Evolutionary conservation across 2,329 filamentous ascomycete species (phyloP), one percentile per base, ranked within the genome.

Genomic region (Allantophomopsis cytisporea): DNA sequence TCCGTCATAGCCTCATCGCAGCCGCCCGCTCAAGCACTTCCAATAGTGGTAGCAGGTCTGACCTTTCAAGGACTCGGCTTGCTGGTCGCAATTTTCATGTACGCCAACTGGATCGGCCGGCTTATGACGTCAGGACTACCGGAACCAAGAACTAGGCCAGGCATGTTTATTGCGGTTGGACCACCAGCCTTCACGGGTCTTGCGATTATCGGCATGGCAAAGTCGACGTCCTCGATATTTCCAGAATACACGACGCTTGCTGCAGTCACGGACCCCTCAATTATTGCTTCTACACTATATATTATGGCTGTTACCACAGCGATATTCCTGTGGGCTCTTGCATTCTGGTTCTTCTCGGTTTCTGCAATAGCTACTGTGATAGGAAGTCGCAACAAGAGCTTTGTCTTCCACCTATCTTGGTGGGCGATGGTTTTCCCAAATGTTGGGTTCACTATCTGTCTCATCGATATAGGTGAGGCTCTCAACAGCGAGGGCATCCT

Each of bases 91-190:
- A 65, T 78, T 39, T 68, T 83, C 59, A 83, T 85, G 76, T 83
- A 83, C 51, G 66, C 79, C 0, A 73, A 80, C 53, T 83, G 82
- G 65, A 71, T 84, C 41, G 76, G 75, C 33, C 70, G 81, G 5
- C 63, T 85, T n/a, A 80, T 85, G 38, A 47, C 45, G 1, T 35
- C 43, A 48, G 73, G 80, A 1, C 66, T 83, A 13, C 80, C 80
- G 0, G 58, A 63, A 46, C 64, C 71, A 7, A 75, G 81, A 50
- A 75, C 80, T 44, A 64, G 80, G 38, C 76, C 80, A 0, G 80
- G 73, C 1, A 71, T 86, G 54, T 85, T 83, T 62, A 83, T 86
- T 62, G 79, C 76, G 43, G 80, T 84, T n/a, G 81, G 81, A 0
- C 79, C 81, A 2, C 79, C 80, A 1, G 70, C 76, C 1, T 85